Evolutionary conservation across 2,329 filamentous ascomycete species (phyloP).

Genomic region (Seiridium unicorne): DNA sequence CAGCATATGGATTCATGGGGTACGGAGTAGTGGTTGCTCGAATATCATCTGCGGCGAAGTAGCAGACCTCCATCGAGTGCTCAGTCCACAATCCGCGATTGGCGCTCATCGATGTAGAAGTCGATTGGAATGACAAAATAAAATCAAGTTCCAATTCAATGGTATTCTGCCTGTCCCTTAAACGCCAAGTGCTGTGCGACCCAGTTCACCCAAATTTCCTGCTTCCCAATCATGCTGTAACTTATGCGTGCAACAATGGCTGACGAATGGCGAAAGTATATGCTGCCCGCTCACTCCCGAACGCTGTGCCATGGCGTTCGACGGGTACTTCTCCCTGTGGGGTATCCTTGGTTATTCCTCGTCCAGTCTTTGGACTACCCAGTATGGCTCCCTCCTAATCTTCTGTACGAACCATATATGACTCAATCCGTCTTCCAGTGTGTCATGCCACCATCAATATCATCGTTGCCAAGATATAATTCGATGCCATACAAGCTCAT

Average conservation of each 20-base stretch:
- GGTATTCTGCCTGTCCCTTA: constrained; percentile 5
- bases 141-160: constrained; percentile 6
- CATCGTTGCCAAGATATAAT: constrained; percentile 80
- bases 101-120: too few species aligned
- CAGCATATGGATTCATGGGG: too few species aligned
- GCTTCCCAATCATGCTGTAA: constrained; percentile 1
- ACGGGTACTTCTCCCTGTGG: background rate
- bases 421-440: constrained; percentile 89
- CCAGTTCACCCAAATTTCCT: background rate
- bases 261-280: background rate
- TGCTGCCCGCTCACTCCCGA: background rate
- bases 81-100: too few species aligned
- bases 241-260: background rate
- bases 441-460: constrained; percentile 69
- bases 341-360: background rate
- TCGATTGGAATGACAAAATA: background rate
- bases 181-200: constrained; percentile 8
- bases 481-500: constrained; percentile 91
- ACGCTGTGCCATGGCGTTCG: background rate
- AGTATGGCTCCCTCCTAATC: background rate
- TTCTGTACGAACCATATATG: background rate
- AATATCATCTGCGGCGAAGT: too few species aligned
- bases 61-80: too few species aligned
- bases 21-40: too few species aligned
- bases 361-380: background rate